Conservation (phyloP, 805 yeast species). For the Cyberlindnera bimundalis region DNA sequence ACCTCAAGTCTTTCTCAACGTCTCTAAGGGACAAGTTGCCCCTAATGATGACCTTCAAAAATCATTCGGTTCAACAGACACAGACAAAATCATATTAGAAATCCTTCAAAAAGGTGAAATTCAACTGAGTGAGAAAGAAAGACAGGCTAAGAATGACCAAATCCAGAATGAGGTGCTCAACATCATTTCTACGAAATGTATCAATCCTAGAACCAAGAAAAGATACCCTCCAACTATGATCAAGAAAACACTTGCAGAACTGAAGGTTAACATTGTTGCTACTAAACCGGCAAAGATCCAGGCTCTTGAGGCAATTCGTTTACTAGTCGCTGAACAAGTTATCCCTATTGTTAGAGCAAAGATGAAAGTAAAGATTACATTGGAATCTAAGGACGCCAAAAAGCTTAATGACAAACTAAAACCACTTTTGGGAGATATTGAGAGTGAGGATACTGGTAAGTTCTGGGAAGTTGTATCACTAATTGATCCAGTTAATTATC, state of each 20-base stretch:
- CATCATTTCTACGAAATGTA: slow-evolving; percentile 83
- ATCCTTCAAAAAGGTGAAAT: slow-evolving; percentile 90
- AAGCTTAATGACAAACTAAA: slow-evolving; percentile 40
- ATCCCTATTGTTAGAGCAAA: slow-evolving; percentile 93
- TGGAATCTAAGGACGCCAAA: slow-evolving; percentile 52
- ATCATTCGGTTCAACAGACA: slow-evolving; percentile 73
- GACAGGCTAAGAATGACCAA: slow-evolving; percentile 70
- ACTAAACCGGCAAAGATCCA: slow-evolving; percentile 78
- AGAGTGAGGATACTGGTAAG: slow-evolving; percentile 41
- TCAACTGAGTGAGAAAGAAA: slow-evolving; percentile 90
- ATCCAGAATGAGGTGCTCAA: slow-evolving; percentile 79
- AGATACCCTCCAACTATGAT: slow-evolving; percentile 95
- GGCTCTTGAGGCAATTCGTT: slow-evolving; percentile 86
- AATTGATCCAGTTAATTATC: slow-evolving; percentile 83
- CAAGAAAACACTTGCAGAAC: slow-evolving; percentile 73
- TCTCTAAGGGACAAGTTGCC: slow-evolving; percentile 92
- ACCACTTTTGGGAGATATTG: slow-evolving; percentile 40
- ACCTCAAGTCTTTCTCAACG: slow-evolving; percentile 90
- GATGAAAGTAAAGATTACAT: slow-evolving; percentile 75
- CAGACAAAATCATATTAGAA: slow-evolving; percentile 71
- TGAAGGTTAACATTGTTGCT: slow-evolving; percentile 76
- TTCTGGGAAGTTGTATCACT: slow-evolving; percentile 58
- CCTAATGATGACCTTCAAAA: slow-evolving; percentile 75
- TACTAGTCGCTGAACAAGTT: slow-evolving; percentile 71
- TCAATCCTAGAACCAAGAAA: slow-evolving; percentile 84